Evolutionary conservation across 192 early-diverging fungal genomes (phyloP).

Genomic region (Fimicolochytrium jonesii): DNA sequence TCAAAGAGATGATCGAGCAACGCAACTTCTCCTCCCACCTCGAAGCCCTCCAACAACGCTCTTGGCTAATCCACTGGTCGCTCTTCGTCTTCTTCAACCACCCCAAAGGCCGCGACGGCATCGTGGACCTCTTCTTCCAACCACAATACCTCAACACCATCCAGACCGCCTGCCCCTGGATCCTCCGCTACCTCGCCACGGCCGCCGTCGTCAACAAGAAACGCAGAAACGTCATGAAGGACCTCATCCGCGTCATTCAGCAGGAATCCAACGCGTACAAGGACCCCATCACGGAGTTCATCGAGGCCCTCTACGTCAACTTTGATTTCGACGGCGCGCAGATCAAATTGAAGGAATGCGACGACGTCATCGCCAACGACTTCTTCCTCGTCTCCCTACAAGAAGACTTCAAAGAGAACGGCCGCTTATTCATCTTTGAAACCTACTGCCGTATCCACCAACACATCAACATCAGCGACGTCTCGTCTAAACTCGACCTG

Average conservation of each 20-base stretch:
- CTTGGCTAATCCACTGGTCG: conserved; percentile 95
- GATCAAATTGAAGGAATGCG: conserved; percentile 81
- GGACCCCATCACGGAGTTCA: conserved; percentile 92
- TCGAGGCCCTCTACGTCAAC: conserved; percentile 85
- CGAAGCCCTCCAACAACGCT: conserved; percentile 89
- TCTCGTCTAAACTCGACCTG: conserved; percentile 82
- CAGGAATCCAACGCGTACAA: conserved; percentile 69
- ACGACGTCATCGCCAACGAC: conserved; percentile 80
- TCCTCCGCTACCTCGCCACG: conserved; percentile 90
- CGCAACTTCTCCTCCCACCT: conserved; percentile 51
- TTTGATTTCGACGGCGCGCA: conserved; percentile 95
- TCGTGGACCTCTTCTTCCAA: conserved; percentile 88
- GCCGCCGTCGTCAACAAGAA: conserved; percentile 86
- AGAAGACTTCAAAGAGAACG: conserved; percentile 93
- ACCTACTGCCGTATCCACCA: conserved; percentile 97
- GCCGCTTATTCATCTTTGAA: conserved; percentile 89
- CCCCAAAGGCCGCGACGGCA: conserved; percentile 89
- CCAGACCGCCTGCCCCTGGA: conserved; percentile 95
- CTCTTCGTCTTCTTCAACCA: conserved; percentile 99
- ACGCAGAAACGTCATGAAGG: conserved; percentile 79
- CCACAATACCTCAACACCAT: conserved; percentile 95
- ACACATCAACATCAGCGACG: conserved; percentile 85
- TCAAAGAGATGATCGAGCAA: conserved; percentile 87
- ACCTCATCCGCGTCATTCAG: conserved; percentile 83
- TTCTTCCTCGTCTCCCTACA: conserved; percentile 87